phyloP scores from a whole-genome alignment of 495 filamentous ascomycete genomes.

The Hyaloscypha variabilis region DNA sequence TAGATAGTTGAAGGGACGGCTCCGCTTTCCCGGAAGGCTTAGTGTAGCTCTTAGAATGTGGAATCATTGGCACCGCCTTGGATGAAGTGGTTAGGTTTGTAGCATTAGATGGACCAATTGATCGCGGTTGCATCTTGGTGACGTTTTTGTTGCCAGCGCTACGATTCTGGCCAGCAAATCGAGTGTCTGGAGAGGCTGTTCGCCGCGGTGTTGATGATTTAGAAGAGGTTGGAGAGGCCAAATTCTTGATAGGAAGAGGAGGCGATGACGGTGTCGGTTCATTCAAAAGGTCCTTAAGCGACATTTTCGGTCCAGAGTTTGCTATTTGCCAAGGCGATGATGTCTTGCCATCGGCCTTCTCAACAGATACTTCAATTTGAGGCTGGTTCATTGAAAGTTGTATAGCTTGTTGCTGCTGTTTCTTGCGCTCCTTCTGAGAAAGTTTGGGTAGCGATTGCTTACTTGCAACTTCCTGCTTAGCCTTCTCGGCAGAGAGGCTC shows the following conservation, averaged over 20 bases:
- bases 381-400: conserved; percentile 45
- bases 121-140: conserved; percentile 7
- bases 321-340: conserved; percentile 76
- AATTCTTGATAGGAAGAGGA: conserved; percentile 10
- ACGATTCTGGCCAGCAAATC: conserved; percentile 51
- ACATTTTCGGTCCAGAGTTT: conserved; percentile 34
- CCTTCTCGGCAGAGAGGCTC: conserved; percentile 60
- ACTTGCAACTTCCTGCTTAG: conserved; percentile 36
- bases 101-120: conserved; percentile 12
- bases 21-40: conserved; percentile 40
- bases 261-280: conserved; percentile 40
- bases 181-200: conserved; percentile 57
- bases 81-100: conserved; percentile 14
- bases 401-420: conserved; percentile 64
- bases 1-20: conserved; percentile 65
- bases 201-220: conserved; percentile 35
- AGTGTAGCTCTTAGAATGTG: conserved; percentile 53
- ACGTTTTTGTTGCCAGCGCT: conserved; percentile 26
- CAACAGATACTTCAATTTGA: conserved; percentile 2
- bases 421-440: conserved; percentile 91
- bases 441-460: conserved; percentile 55
- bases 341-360: conserved; percentile 29
- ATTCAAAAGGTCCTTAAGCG: conserved; percentile 37
- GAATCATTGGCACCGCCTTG: conserved; percentile 37
- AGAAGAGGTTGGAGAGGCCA: conserved; percentile 27